Evolutionary conservation across 2,329 filamentous ascomycete species (phyloP).

Genomic region (Kalaharituber pfeilii): DNA sequence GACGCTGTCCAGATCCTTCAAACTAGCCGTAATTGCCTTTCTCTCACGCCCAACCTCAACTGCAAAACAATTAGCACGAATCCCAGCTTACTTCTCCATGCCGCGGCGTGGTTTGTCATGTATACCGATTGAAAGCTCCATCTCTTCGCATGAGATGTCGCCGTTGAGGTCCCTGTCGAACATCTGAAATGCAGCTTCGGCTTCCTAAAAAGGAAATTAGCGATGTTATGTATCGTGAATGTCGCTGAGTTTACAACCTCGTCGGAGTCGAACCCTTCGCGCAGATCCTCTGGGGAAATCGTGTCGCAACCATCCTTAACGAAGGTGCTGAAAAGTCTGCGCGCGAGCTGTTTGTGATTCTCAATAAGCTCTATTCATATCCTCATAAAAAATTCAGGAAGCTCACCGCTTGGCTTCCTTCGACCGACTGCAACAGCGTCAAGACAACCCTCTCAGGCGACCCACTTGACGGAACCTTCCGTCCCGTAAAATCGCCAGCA

Average conservation of each 20-base stretch:
- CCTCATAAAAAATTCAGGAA: neutral
- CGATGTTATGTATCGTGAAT: constrained; percentile 55
- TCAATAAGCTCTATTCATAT: constrained; percentile 1
- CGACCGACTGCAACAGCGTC: constrained; percentile 53
- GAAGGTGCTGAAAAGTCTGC: constrained; percentile 76
- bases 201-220: constrained; percentile 76
- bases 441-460: constrained; percentile 74
- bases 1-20: constrained; percentile 89
- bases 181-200: constrained; percentile 72
- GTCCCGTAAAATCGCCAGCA: constrained; percentile 81
- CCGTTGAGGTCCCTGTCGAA: constrained; percentile 96
- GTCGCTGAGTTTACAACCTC: constrained; percentile 28
- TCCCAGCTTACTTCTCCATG: too few relatives aligned
- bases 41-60: constrained; percentile 89
- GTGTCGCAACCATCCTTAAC: constrained; percentile 57
- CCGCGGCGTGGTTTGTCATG: too few relatives aligned
- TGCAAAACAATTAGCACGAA: too few relatives aligned
- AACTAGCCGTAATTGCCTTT: constrained; percentile 82
- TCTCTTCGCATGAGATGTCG: constrained; percentile 87
- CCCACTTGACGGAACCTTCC: constrained; percentile 45
- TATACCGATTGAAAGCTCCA: constrained; percentile 49
- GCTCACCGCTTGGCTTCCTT: constrained; percentile 49
- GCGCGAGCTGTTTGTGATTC: too few relatives aligned
- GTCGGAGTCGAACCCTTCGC: constrained; percentile 56
- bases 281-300: constrained; percentile 60